Evolutionary conservation across 1,139 yeast genomes (phyloP), one percentile per base, ranked within the genome.

Genomic region (Tardiomyces digboiensis): DNA sequence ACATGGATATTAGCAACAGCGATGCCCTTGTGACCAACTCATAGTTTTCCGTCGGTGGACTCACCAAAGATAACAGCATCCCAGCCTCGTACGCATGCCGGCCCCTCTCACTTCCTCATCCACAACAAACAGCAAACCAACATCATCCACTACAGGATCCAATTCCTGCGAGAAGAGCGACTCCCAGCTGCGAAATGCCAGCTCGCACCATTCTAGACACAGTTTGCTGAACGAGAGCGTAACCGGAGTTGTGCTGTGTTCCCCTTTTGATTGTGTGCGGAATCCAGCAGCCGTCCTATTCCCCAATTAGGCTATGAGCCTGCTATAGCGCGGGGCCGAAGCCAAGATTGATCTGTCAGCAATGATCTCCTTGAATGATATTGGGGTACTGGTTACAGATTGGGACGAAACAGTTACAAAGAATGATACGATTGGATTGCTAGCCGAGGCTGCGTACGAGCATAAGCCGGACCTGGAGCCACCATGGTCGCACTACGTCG

Each of bases 321-420:
- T n/a, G n/a, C n/a, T n/a, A n/a, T n/a, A n/a, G n/a, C n/a, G n/a
- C n/a, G n/a, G n/a, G n/a, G n/a, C n/a, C 29, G 29, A 23, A 23
- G 13, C 29, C 29, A 23, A 8, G 29, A 23, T 23, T 8, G 29
- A 23, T 23, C n/a, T n/a, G n/a, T n/a, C n/a, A 26, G n/a, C 41
- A 4, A 47, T 42, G 43, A 19, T 20, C 16, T 19, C 40, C 12
- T 36, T 51, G 33, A 39, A 44, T 29, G 44, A 42, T 18, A 42
- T 53, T 19, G 49, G 45, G 21, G 42, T 46, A 21, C 44, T 76
- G 16, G 66, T 76, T 1, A 56, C 75, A 2, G 91, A 82, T 55
- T 82, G 85, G 81, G 91, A 82, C 57, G 89, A 81, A 46, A 82
- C 89, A 0, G 67, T 79, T 21, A 80, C 89, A 0, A 51, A 56